Evolutionary conservation across 2,329 filamentous ascomycete species (phyloP).

Genomic region (Fusarium coffeatum): DNA sequence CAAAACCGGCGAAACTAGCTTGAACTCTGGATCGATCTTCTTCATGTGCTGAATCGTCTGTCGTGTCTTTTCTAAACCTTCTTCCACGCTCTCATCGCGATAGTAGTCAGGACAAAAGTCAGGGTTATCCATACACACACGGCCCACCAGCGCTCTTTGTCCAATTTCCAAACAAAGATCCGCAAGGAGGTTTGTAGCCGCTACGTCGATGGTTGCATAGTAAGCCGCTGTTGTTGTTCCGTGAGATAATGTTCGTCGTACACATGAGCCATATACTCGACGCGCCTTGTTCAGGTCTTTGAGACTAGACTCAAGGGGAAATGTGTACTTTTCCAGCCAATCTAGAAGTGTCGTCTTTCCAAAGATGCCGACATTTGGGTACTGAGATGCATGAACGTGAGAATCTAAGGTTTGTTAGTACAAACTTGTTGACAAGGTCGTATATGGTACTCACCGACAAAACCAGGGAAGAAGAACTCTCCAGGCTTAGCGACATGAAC

Average conservation of each 20-base stretch:
- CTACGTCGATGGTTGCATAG: constrained; percentile 89
- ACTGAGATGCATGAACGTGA: constrained; percentile 94
- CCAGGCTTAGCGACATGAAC: constrained; percentile 56
- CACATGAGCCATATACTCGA: constrained; percentile 79
- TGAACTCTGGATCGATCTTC: constrained; percentile 71
- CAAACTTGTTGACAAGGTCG: neutral
- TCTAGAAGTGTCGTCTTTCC: constrained; percentile 92
- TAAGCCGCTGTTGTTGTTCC: constrained; percentile 96
- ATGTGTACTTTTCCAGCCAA: constrained; percentile 95
- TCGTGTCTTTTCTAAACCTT: constrained; percentile 66
- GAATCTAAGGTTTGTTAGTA: constrained; percentile 71
- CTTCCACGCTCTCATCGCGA: constrained; percentile 74
- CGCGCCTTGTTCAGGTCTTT: constrained; percentile 70
- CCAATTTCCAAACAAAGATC: constrained; percentile 82
- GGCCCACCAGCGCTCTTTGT: constrained; percentile 89
- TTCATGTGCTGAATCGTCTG: constrained; percentile 73
- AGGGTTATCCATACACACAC: constrained; percentile 91
- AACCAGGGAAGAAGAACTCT: constrained; percentile 86
- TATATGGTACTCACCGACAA: constrained; percentile 69
- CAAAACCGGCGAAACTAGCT: constrained; percentile 80
- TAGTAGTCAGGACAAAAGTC: constrained; percentile 79
- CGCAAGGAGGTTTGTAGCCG: constrained; percentile 90
- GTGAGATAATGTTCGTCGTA: constrained; percentile 83
- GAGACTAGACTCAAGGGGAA: constrained; percentile 88
- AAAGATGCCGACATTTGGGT: constrained; percentile 93